Conservation (phyloP, 2,329 filamentous ascomycete genomes). For the Colletotrichum karsti region DNA sequence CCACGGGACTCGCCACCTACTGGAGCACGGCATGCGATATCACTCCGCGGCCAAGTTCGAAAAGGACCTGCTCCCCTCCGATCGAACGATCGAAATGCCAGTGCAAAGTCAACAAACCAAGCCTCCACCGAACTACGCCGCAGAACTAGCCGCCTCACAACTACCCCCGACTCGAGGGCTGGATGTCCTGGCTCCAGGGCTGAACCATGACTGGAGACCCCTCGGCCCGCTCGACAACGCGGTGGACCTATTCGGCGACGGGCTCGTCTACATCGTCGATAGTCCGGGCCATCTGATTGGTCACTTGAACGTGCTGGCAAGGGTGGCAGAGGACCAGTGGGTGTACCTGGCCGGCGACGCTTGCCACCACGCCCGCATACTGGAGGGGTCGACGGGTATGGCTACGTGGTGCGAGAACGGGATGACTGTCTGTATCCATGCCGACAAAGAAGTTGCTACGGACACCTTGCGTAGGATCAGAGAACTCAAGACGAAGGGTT, state of each 20-base stretch:
- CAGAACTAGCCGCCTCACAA: not conserved
- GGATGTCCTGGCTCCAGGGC: not conserved
- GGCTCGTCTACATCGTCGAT: not conserved
- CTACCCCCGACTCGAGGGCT: not conserved
- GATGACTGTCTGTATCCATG: not conserved
- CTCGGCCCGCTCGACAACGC: not conserved
- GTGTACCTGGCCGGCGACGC: not conserved
- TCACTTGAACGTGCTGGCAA: not conserved
- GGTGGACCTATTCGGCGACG: not conserved
- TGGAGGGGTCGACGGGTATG: not conserved
- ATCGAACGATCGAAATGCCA: not conserved
- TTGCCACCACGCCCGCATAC: conserved; percentile 5
- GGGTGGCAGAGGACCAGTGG: not conserved
- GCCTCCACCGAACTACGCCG: not conserved
- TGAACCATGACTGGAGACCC: not conserved
- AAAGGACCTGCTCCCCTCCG: not conserved
- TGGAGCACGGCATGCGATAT: not conserved
- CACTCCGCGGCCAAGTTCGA: not conserved
- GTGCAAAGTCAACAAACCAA: not conserved
- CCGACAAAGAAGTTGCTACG: not conserved
- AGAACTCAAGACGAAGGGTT: not conserved
- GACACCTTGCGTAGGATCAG: not conserved
- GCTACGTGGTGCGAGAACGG: not conserved
- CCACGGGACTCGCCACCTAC: not conserved
- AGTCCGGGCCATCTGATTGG: not conserved